Evolutionary conservation across 1,284 basidiomycete genomes (phyloP), one percentile per base, ranked within the genome.

Genomic region (Naganishia cerealis): DNA sequence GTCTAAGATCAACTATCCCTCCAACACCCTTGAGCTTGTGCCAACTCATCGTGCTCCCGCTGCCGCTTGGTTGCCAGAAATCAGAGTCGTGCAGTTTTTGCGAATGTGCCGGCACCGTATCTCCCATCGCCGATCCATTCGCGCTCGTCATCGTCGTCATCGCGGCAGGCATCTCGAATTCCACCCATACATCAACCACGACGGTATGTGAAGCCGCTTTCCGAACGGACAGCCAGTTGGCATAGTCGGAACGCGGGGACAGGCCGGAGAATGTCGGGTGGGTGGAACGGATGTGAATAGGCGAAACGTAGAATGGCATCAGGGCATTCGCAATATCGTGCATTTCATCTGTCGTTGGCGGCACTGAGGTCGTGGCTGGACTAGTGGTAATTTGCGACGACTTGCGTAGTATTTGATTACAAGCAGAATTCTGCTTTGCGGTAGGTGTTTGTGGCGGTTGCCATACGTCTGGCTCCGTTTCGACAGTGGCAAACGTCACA

Each of bases 241-340:
- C 81, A 65, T 80, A 77, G 66, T 82, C 81, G 2, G 71, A 70
- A 10, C 75, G 73, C 0, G 71, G 43, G 39, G 75, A 71, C 13
- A 82, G 70, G 7, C 71, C 68, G 0, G 72, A 55, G 67, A 78
- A 81, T 8, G 76, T 72, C 1, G 81, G 81, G 58, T 79, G 70
- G 0, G 77, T 77, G 0, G 78, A 78, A 1, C 78, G 77, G 1
- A 57, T 65, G 67, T 81, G 79, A 1, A 80, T 75, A 0, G 76
- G 72, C 0, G 80, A 81, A 59, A 81, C 73, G 72, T 75, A 81
- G 73, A 81, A 81, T 10, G 80, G 80, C 16, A 76, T 52, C 48
- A 53, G 40, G 46, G 43, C 63, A 13, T 56, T 56, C 12, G 53
- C 63, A 43, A 66, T 57, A 21, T 16, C 21, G 15, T 46, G 42